Percentiles rank a stretch among this genome's conserved stretches.
Conservation (phyloP, 2,329 filamentous ascomycete genomes). For the Nemania serpens region DNA sequence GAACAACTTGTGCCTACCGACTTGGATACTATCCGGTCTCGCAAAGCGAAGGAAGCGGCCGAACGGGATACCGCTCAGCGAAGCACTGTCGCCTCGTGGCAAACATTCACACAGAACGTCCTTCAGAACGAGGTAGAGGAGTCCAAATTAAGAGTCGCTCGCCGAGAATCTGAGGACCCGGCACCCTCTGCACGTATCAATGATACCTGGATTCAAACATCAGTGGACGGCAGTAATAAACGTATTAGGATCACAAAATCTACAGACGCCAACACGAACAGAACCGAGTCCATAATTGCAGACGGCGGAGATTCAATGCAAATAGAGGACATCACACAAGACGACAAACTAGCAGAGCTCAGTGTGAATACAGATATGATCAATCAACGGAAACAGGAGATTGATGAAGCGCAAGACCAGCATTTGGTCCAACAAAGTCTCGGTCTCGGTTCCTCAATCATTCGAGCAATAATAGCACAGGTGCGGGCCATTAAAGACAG, state of each 20-base stretch:
- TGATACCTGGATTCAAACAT: constrained; percentile 49
- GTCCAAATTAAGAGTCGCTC: constrained; percentile 35
- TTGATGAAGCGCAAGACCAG: not conserved
- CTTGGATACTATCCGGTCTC: constrained; percentile 66
- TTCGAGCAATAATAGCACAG: constrained; percentile 32
- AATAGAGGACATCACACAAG: not conserved
- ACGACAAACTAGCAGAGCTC: not conserved
- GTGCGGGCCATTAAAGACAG: constrained; percentile 33
- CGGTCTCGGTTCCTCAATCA: constrained; percentile 16
- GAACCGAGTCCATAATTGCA: constrained; percentile 6
- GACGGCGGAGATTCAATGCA: constrained; percentile 21
- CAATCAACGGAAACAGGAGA: not conserved
- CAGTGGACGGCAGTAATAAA: constrained; percentile 46
- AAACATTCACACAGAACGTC: constrained; percentile 34
- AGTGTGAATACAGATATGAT: constrained; percentile 3
- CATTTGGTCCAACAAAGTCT: constrained; percentile 12
- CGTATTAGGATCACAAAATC: constrained; percentile 45
- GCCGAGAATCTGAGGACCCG: constrained; percentile 36
- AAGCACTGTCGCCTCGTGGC: constrained; percentile 32
- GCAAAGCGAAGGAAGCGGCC: constrained; percentile 39
- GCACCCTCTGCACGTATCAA: constrained; percentile 38
- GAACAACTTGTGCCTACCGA: constrained; percentile 92
- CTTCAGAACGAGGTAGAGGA: constrained; percentile 34
- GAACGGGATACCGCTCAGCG: constrained; percentile 32
- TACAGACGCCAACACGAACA: constrained; percentile 12